phyloP scores from a whole-genome alignment of 2,329 filamentous ascomycete genomes.

The Cladophialophora carrionii region DNA sequence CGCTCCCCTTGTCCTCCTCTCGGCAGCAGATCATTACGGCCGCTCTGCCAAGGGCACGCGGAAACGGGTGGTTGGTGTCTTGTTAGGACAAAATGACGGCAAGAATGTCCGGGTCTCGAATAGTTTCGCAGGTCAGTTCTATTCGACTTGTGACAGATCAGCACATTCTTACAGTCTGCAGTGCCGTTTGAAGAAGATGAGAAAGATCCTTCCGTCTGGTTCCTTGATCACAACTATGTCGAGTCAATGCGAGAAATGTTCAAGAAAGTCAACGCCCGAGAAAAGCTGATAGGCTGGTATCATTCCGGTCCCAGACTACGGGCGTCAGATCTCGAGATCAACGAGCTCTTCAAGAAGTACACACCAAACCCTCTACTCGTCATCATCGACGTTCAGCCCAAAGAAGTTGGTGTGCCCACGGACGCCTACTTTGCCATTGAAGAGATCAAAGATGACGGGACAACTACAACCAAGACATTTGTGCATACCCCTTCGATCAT shows the following conservation, averaged over 20 bases:
- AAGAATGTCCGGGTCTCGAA: constrained; percentile 97
- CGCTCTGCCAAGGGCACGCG: constrained; percentile 86
- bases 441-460: constrained; percentile 99
- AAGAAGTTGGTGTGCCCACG: constrained; percentile 95
- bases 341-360: constrained; percentile 99
- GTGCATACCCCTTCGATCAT: constrained; percentile 98
- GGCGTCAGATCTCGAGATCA: constrained; percentile 97
- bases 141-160: neutral
- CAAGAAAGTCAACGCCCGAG: constrained; percentile 98
- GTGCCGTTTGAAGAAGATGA: constrained; percentile 99
- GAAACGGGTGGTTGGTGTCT: constrained; percentile 87
- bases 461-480: constrained; percentile 94
- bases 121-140: constrained; percentile 84
- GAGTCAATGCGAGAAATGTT: constrained; percentile 99
- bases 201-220: constrained; percentile 98
- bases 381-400: constrained; percentile 97
- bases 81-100: constrained; percentile 93
- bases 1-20: constrained; percentile 95
- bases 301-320: constrained; percentile 96
- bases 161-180: constrained; percentile 46
- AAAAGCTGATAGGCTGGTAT: constrained; percentile 99
- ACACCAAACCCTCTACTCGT: constrained; percentile 94
- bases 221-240: constrained; percentile 98
- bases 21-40: constrained; percentile 97
- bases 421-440: constrained; percentile 99